These are phyloP conservation scores for Neotropicomus parvogracilis DNA, from an alignment of 1,284 basidiomycete species.

Conservation along the genomic window DNA sequence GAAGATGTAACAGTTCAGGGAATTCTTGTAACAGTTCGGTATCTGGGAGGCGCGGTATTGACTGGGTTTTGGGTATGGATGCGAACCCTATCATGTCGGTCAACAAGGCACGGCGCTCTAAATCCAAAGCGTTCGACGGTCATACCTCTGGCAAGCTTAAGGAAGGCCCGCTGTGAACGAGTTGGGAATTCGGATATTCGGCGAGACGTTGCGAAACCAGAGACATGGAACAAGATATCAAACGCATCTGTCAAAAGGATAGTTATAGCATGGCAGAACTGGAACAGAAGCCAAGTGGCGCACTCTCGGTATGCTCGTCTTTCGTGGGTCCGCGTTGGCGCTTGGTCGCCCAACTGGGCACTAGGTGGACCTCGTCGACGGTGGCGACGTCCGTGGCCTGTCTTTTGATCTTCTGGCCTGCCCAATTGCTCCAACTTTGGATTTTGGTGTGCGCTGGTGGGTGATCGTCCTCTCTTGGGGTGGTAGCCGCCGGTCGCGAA, in stretches of 20 bases:
- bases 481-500: conserved; percentile 11
- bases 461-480: conserved; percentile 12
- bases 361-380: conserved; percentile 34
- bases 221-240: conserved; percentile 67
- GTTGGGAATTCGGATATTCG: conserved; percentile 60
- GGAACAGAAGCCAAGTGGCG: not conserved
- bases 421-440: conserved; percentile 46
- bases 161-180: conserved; percentile 72
- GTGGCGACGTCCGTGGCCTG: conserved; percentile 22
- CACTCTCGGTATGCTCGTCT: conserved; percentile 14
- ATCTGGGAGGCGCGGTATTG: conserved; percentile 14
- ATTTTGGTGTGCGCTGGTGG: conserved; percentile 21
- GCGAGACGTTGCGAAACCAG: conserved; percentile 69
- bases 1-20: conserved; percentile 44
- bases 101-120: not conserved
- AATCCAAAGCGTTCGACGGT: not conserved
- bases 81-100: conserved; percentile 51
- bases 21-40: conserved; percentile 40
- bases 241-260: conserved; percentile 44
- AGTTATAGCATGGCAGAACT: not conserved
- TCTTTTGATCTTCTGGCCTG: conserved; percentile 41
- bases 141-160: conserved; percentile 73
- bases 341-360: conserved; percentile 35
- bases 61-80: conserved; percentile 51
- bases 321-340: conserved; percentile 5